Percentiles rank a stretch among this genome's conserved stretches.
Evolutionary conservation across 768 basidiomycete species (phyloP).

Genomic region (Amyloporia xantha): DNA sequence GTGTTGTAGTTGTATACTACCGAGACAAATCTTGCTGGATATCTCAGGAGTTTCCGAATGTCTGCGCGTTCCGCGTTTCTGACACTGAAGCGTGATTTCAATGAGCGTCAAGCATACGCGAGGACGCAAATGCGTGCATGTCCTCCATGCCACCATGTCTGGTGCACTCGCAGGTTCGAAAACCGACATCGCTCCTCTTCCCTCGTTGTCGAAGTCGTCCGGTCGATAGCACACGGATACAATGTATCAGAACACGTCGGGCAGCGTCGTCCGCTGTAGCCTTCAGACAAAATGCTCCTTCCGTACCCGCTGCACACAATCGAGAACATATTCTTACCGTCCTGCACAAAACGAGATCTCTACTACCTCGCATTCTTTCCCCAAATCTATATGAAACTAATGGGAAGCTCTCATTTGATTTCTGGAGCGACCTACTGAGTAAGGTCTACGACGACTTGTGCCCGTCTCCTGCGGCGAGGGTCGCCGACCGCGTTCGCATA

Average conservation of each 20-base stretch:
- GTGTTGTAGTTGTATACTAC: conserved; percentile 7
- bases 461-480: conserved; percentile 25
- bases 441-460: conserved; percentile 24
- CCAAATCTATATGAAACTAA: conserved; percentile 11
- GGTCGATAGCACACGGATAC: background rate
- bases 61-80: too few relatives aligned
- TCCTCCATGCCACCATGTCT: conserved; percentile 24
- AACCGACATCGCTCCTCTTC: background rate
- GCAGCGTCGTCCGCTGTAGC: conserved; percentile 14
- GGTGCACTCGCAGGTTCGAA: conserved; percentile 1
- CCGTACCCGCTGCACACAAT: background rate
- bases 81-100: too few relatives aligned
- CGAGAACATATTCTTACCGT: conserved; percentile 31
- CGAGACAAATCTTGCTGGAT: too few relatives aligned
- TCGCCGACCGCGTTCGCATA: conserved; percentile 32
- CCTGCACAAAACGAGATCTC: conserved; percentile 40
- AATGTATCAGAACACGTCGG: conserved; percentile 1
- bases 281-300: background rate
- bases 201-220: background rate
- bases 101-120: too few relatives aligned
- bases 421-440: conserved; percentile 43
- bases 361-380: conserved; percentile 41
- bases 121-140: too few relatives aligned
- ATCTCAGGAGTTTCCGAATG: too few relatives aligned
- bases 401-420: conserved; percentile 27